These are phyloP conservation scores for Parascedosporium putredinis DNA, from an alignment of 2,329 filamentous ascomycete species.

Conservation along the genomic window DNA sequence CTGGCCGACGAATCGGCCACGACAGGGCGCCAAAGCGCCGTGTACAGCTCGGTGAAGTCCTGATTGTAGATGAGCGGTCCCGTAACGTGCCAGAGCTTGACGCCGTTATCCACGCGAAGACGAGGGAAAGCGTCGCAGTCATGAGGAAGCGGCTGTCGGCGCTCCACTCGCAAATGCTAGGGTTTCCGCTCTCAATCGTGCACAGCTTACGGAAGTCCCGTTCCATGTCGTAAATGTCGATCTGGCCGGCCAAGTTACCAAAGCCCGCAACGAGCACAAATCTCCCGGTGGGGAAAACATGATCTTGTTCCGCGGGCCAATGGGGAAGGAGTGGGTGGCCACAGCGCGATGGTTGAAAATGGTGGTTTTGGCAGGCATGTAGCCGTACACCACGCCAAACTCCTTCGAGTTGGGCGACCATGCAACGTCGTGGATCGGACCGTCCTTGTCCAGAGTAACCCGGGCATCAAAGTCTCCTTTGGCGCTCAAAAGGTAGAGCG, in stretches of 20 bases:
- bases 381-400: constrained; percentile 95
- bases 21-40: constrained; percentile 79
- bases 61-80: constrained; percentile 89
- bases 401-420: constrained; percentile 98
- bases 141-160: constrained; percentile 92
- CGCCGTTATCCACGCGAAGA: constrained; percentile 89
- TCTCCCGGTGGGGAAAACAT: constrained; percentile 87
- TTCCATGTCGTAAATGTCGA: constrained; percentile 87
- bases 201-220: constrained; percentile 88
- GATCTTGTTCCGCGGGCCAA: constrained; percentile 88
- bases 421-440: constrained; percentile 94
- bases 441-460: constrained; percentile 88
- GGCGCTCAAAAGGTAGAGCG: constrained; percentile 85
- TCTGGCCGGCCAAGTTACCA: constrained; percentile 92
- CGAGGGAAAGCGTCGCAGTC: constrained; percentile 94
- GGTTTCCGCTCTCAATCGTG: constrained; percentile 91
- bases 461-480: constrained; percentile 88
- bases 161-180: constrained; percentile 94
- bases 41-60: constrained; percentile 90
- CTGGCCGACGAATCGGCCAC: constrained; percentile 45
- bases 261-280: constrained; percentile 94
- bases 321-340: constrained; percentile 72
- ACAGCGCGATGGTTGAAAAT: constrained; percentile 90
- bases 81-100: constrained; percentile 88
- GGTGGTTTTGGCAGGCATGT: constrained; percentile 98